These are phyloP conservation scores for Cryptosporidium xiaoi DNA, from an alignment of 169 alveolate genomes.

Conservation along the genomic window DNA sequence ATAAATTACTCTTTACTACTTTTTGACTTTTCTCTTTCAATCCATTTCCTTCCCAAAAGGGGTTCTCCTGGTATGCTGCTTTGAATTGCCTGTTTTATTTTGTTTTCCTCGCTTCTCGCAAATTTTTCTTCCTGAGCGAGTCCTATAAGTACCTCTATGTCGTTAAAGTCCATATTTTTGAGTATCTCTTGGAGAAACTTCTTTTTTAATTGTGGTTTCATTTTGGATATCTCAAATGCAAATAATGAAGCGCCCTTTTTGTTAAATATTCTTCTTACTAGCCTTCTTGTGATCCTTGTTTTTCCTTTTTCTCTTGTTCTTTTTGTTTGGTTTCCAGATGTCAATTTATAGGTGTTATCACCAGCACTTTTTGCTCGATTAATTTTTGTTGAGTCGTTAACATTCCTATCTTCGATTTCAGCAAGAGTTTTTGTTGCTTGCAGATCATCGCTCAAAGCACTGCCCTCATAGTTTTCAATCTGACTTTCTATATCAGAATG, in stretches of 20 bases:
- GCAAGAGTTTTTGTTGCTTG: too few relatives aligned
- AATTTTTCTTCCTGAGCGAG: background rate
- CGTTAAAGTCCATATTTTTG: background rate
- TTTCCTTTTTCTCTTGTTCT: too few relatives aligned
- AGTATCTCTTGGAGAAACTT: background rate
- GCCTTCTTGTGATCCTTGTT: too few relatives aligned
- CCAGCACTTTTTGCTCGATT: too few relatives aligned
- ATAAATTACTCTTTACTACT: constrained; percentile 39
- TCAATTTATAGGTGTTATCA: too few relatives aligned
- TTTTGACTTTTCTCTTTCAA: constrained; percentile 9
- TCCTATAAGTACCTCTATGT: background rate
- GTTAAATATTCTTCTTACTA: constrained; percentile 34
- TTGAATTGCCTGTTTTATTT: background rate
- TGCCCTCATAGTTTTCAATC: too few relatives aligned
- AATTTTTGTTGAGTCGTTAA: too few relatives aligned
- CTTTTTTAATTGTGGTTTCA: background rate
- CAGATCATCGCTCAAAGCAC: too few relatives aligned
- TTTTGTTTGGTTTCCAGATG: too few relatives aligned
- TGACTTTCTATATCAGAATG: too few relatives aligned
- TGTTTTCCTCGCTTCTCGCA: background rate
- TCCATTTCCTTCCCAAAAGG: constrained; percentile 46
- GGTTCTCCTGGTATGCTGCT: constrained; percentile 24
- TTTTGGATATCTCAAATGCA: background rate
- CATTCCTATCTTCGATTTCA: too few relatives aligned
- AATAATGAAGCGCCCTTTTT: background rate